These are phyloP conservation scores for Pulveroboletus ravenelii DNA, from an alignment of 768 basidiomycete species.

Conservation along the genomic window DNA sequence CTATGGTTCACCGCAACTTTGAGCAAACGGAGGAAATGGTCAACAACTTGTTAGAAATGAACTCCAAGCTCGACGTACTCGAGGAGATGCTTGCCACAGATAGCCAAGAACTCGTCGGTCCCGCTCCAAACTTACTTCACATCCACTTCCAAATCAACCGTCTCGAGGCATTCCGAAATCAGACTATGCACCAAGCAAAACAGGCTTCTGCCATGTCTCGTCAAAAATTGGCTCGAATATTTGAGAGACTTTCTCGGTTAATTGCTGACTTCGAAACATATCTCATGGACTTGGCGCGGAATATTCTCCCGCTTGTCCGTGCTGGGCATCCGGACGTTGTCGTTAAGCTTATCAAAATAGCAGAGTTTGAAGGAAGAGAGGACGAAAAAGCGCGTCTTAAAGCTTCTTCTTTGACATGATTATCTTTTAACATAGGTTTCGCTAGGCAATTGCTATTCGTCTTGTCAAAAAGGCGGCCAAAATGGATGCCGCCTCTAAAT, in stretches of 20 bases:
- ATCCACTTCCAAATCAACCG: constrained; percentile 91
- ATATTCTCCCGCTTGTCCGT: constrained; percentile 73
- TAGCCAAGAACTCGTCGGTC: constrained; percentile 73
- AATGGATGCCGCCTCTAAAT: constrained; percentile 88
- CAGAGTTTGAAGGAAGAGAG: constrained; percentile 86
- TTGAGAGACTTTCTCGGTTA: constrained; percentile 78
- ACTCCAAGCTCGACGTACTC: constrained; percentile 71
- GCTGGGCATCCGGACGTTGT: constrained; percentile 81
- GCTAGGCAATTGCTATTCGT: constrained; percentile 85
- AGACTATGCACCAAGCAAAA: constrained; percentile 93
- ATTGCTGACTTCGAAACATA: constrained; percentile 84
- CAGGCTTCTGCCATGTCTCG: constrained; percentile 64
- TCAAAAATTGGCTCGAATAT: constrained; percentile 68
- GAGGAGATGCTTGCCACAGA: constrained; percentile 75
- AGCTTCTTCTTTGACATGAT: neutral
- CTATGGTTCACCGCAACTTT: constrained; percentile 92
- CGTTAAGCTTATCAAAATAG: constrained; percentile 88
- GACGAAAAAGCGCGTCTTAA: constrained; percentile 78
- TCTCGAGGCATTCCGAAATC: constrained; percentile 90
- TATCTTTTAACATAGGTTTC: neutral
- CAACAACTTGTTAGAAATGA: constrained; percentile 90
- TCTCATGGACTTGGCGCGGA: constrained; percentile 69
- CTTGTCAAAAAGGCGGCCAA: constrained; percentile 94
- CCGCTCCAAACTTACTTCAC: constrained; percentile 81
- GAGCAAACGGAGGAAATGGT: constrained; percentile 95